Evolutionary conservation across 345 rosid genomes (phyloP), one percentile per base, ranked within the genome.

Genomic region (Noccaea caerulescens): DNA sequence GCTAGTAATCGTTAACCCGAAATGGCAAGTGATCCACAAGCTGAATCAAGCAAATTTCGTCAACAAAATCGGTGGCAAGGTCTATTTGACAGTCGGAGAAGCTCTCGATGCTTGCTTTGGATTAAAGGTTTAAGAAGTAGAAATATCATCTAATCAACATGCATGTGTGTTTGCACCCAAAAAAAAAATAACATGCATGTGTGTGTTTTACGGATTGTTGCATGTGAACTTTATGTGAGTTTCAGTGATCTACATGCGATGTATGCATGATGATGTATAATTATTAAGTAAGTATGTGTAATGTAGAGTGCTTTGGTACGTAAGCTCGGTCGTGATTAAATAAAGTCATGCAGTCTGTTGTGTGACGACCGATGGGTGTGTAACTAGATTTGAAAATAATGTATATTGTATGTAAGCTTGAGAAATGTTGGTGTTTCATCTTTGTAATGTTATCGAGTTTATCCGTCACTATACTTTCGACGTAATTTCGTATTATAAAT

Each of bases 21-120:
- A 80, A 72, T 90, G 97, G 96, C 81, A 84, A 77, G 97, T 93
- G 72, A 77, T 84, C 55, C 89, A 90, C 83, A 93, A 90, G 84
- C 81, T 93, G 77, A 93, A 71, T 81, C 20, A 80, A 61, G 76
- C 88, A 37, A 84, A 84, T 58, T 84, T 84, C 69, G 83, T 79
- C 72, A 72, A 37, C 41, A 85, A 76, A 76, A 79, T 87, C 32
- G 89, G 89, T 72, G 92, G 90, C 67, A 86, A 76, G 72, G 75
- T 88, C 52, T 90, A 76, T 76, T 60, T 90, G 58, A 87, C 87
- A 6, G 77, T 90, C 53, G 86, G 73, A 25, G 98, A 90, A 80
- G 96, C 98, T 54, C 49, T 85, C 41, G 92, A 84, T 68, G 85
- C 86, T 66, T 82, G 82, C 67, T 77, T 78, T 11, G 51, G 62